Evolutionary conservation across 2,329 filamentous ascomycete species (phyloP).

Genomic region (Claviceps citrina): DNA sequence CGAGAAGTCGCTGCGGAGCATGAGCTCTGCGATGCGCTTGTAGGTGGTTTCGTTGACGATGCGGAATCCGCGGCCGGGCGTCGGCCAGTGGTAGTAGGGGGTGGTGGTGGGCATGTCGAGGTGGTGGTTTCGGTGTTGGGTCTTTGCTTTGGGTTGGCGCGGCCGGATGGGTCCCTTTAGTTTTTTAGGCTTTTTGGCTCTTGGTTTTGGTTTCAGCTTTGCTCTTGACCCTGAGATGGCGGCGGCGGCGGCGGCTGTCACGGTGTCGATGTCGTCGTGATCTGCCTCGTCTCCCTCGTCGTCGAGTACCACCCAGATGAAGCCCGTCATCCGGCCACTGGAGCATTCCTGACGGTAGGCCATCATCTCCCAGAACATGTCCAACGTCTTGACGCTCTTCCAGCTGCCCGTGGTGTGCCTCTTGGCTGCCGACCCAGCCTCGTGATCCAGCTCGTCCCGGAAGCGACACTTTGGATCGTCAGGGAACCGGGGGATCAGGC

Average conservation of each 20-base stretch:
- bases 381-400: conserved; percentile 68
- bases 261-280: background rate
- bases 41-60: conserved; percentile 50
- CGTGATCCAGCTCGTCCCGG: conserved; percentile 75
- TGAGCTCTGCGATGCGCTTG: conserved; percentile 50
- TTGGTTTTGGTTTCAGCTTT: conserved; percentile 17
- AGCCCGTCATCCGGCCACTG: conserved; percentile 79
- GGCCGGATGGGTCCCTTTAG: conserved; percentile 46
- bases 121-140: conserved; percentile 33
- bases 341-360: conserved; percentile 91
- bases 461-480: conserved; percentile 92
- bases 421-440: conserved; percentile 42
- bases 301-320: conserved; percentile 83
- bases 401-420: conserved; percentile 50
- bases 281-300: conserved; percentile 19
- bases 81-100: conserved; percentile 51
- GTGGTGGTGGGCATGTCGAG: conserved; percentile 36
- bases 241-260: too few species aligned
- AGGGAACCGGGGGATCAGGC: conserved; percentile 77
- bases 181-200: conserved; percentile 27
- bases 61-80: conserved; percentile 43
- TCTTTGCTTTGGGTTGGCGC: conserved; percentile 51
- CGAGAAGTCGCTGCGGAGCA: conserved; percentile 61
- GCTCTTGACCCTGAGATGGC: background rate
- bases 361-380: conserved; percentile 99